Conservation (phyloP, 2,329 filamentous ascomycete species). For the Fusarium sp. region DNA sequence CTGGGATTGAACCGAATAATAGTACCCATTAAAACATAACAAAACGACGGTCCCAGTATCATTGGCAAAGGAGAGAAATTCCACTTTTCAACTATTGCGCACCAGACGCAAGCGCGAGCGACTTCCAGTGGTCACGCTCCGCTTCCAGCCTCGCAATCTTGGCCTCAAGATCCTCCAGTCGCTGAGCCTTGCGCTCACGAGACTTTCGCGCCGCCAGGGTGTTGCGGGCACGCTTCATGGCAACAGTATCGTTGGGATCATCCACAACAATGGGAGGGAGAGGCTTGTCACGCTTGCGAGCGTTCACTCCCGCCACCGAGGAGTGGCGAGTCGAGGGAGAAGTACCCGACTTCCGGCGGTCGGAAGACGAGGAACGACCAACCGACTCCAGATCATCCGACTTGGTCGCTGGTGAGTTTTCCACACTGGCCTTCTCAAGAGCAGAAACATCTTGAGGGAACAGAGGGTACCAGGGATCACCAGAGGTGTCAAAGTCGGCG, state of each 20-base stretch:
- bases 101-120: constrained; percentile 59
- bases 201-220: constrained; percentile 95
- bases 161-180: constrained; percentile 79
- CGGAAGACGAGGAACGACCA: constrained; percentile 53
- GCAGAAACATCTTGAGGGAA: constrained; percentile 67
- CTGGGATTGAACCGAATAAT: constrained; percentile 21
- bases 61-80: constrained; percentile 46
- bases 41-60: constrained; percentile 27
- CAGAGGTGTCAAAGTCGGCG: constrained; percentile 65
- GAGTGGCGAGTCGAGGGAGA: constrained; percentile 72
- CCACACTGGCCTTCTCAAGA: constrained; percentile 45
- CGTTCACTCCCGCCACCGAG: constrained; percentile 75
- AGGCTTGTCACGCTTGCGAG: constrained; percentile 84
- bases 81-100: constrained; percentile 49
- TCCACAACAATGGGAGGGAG: constrained; percentile 82
- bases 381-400: constrained; percentile 63
- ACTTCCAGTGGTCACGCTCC: constrained; percentile 76
- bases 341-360: constrained; percentile 60
- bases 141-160: constrained; percentile 77
- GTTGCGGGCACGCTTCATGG: constrained; percentile 93
- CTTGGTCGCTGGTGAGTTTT: constrained; percentile 57
- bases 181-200: constrained; percentile 84
- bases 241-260: constrained; percentile 79
- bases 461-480: constrained; percentile 77
- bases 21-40: constrained; percentile 30